These are phyloP conservation scores for Acrodontium crateriforme DNA, from an alignment of 2,329 filamentous ascomycete species.

Conservation along the genomic window DNA sequence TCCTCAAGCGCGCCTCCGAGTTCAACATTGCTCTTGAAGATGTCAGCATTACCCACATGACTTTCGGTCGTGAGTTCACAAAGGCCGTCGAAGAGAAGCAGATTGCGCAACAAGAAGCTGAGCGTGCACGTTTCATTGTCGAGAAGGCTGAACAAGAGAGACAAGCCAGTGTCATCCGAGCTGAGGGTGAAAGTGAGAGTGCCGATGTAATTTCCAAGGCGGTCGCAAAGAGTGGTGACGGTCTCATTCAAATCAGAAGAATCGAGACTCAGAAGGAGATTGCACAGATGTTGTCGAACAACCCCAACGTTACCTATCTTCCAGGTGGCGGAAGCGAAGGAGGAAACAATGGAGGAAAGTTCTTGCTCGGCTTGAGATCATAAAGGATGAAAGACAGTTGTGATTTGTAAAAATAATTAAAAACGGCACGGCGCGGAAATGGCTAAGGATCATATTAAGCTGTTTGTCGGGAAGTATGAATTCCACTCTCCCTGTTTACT, in stretches of 20 bases:
- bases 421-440: not conserved
- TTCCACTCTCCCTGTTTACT: constrained; percentile 10
- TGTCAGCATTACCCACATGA: constrained; percentile 99
- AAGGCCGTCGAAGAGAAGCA: constrained; percentile 99
- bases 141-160: constrained; percentile 98
- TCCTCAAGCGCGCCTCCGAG: constrained; percentile 82
- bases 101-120: constrained; percentile 97
- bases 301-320: constrained; percentile 93
- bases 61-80: constrained; percentile 97
- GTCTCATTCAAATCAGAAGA: constrained; percentile 86
- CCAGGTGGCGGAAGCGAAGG: constrained; percentile 52
- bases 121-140: constrained; percentile 93
- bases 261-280: constrained; percentile 97
- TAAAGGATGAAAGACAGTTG: constrained; percentile 14
- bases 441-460: not conserved
- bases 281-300: constrained; percentile 71
- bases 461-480: constrained; percentile 5
- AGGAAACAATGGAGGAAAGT: constrained; percentile 42
- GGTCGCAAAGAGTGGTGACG: constrained; percentile 84
- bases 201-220: constrained; percentile 92
- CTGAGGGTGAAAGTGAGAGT: constrained; percentile 93
- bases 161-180: constrained; percentile 95
- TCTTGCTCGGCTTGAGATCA: constrained; percentile 52
- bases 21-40: constrained; percentile 99
- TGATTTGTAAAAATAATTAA: too few relatives aligned